Conservation (phyloP, 495 filamentous ascomycete species). For the Gamarada debralockiae region DNA sequence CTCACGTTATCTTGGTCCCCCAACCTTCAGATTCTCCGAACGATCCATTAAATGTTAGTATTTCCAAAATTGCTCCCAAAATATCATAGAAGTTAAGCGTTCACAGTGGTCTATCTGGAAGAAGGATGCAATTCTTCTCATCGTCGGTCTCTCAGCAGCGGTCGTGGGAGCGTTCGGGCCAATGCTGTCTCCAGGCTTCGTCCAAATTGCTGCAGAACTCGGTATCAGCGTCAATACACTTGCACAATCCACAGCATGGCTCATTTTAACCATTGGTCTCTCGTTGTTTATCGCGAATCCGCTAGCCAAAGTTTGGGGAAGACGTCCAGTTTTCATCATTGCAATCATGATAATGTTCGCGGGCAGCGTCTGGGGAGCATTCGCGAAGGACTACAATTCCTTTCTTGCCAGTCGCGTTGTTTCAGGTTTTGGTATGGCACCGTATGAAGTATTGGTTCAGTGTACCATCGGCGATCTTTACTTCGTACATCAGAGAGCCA, state of each 20-base stretch:
- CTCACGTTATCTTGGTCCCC: constrained; percentile 46
- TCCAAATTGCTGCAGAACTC: constrained; percentile 39
- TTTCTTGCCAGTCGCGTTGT: constrained; percentile 50
- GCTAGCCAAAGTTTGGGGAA: constrained; percentile 60
- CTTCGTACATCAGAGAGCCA: constrained; percentile 64
- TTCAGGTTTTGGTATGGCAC: constrained; percentile 51
- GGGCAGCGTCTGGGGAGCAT: constrained; percentile 57
- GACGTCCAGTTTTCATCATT: constrained; percentile 58
- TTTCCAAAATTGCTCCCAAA: background rate
- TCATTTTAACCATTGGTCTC: constrained; percentile 46
- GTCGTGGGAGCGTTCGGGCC: constrained; percentile 53
- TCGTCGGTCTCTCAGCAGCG: constrained; percentile 49
- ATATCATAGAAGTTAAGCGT: background rate
- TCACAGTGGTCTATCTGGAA: constrained; percentile 44
- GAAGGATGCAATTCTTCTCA: constrained; percentile 49
- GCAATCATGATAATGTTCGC: constrained; percentile 54
- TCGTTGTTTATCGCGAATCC: constrained; percentile 58
- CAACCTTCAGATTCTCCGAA: constrained; percentile 53
- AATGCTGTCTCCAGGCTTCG: constrained; percentile 48
- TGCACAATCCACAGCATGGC: constrained; percentile 40
- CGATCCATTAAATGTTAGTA: constrained; percentile 48
- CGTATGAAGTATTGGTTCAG: constrained; percentile 55
- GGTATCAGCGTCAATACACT: constrained; percentile 35
- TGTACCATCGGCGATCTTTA: constrained; percentile 53
- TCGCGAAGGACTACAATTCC: constrained; percentile 49